These are phyloP conservation scores for Selaginella moellendorffii DNA, from an alignment of 75 land plant genomes.

Conservation along the genomic window DNA sequence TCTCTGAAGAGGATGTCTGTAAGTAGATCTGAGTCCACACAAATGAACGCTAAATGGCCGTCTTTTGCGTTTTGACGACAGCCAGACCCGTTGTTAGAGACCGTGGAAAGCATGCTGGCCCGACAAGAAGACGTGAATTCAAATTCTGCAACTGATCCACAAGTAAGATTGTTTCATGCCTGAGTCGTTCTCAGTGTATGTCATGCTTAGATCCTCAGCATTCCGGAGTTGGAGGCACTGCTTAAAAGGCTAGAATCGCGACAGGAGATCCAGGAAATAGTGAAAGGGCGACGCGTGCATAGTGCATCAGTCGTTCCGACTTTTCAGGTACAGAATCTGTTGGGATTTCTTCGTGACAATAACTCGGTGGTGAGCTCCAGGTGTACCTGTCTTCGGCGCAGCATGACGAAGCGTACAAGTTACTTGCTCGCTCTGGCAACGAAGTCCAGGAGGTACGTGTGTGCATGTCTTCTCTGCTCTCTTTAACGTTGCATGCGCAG, in stretches of 20 bases:
- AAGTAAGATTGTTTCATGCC: no score
- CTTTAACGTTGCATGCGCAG: no score
- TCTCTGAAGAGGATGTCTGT: background rate
- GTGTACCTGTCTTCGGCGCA: background rate
- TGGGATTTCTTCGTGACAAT: background rate
- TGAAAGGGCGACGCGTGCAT: background rate
- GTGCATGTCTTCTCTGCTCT: no score
- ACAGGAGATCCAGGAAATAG: background rate
- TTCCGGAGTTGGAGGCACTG: background rate
- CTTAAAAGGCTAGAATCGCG: background rate
- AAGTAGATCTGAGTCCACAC: no score
- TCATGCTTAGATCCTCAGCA: no score
- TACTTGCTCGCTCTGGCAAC: background rate
- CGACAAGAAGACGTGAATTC: no score
- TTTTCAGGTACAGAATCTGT: background rate
- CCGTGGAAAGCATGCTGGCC: background rate
- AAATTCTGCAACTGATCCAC: no score
- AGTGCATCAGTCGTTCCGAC: background rate
- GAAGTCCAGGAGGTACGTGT: background rate
- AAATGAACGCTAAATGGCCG: no score
- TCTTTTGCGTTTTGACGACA: background rate
- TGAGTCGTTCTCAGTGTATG: no score
- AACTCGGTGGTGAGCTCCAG: background rate
- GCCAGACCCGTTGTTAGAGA: background rate
- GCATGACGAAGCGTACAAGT: background rate